Evolutionary conservation across 208 protist species (phyloP).

Genomic region (Jaenimonas drosophilae): DNA sequence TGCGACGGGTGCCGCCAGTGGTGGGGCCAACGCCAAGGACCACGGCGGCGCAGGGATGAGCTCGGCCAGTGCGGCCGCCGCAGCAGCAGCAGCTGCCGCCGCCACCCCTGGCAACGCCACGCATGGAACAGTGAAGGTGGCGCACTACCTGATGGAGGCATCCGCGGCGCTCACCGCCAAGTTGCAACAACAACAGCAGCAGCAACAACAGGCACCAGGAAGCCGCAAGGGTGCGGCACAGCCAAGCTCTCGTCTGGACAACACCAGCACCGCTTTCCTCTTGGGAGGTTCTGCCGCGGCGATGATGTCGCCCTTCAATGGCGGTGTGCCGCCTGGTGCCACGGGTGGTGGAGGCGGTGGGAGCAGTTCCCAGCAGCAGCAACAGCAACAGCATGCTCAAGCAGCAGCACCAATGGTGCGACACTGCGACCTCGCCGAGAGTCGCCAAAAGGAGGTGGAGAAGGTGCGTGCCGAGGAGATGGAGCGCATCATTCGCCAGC

Average conservation of each 20-base stretch:
- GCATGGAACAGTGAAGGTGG: slow-evolving; percentile 1
- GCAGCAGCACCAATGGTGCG: background rate
- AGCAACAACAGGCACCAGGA: background rate
- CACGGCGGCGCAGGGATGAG: slow-evolving; percentile 1
- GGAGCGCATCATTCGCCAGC: slow-evolving; percentile 11
- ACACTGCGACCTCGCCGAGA: background rate
- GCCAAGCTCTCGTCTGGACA: too few species aligned
- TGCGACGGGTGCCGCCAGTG: too few species aligned
- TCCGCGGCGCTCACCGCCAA: slow-evolving; percentile 3
- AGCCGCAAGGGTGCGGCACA: background rate
- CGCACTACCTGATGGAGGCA: background rate
- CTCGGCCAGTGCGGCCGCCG: background rate
- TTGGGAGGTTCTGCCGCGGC: background rate
- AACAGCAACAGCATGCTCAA: too few species aligned
- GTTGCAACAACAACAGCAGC: slow-evolving; percentile 1
- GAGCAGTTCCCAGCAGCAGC: too few species aligned
- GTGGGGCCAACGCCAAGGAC: too few species aligned
- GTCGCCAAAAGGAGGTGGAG: slow-evolving; percentile 1
- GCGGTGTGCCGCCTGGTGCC: background rate
- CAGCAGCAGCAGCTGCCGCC: slow-evolving; percentile 9
- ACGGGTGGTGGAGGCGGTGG: too few species aligned
- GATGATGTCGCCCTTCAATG: background rate
- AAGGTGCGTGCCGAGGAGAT: background rate
- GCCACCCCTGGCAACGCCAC: slow-evolving; percentile 3
- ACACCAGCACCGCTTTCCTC: background rate